Conservation (phyloP, 371 early-diverging fungal species). For the Saksenaea oblongispora region DNA sequence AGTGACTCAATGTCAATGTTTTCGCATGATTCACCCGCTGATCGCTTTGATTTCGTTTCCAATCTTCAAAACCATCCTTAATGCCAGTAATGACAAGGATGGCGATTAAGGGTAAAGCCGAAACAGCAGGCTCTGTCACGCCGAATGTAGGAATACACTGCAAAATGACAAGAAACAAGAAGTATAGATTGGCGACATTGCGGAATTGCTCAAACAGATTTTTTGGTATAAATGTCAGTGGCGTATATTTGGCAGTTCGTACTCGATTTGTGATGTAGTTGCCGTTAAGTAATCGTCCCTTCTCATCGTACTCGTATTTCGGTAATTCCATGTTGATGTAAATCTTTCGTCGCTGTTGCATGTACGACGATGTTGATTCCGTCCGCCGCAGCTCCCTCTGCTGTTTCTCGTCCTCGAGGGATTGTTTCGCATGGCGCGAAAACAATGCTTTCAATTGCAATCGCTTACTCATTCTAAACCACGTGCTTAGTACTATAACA, state of each 20-base stretch:
- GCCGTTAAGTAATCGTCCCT: slow-evolving; percentile 22
- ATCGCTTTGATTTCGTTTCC: slow-evolving; percentile 71
- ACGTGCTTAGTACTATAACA: neutral
- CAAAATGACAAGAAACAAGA: slow-evolving; percentile 79
- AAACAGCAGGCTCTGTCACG: slow-evolving; percentile 78
- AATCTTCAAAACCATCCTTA: slow-evolving; percentile 91
- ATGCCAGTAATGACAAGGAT: slow-evolving; percentile 83
- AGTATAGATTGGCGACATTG: slow-evolving; percentile 90
- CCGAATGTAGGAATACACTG: slow-evolving; percentile 76
- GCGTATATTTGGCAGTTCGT: slow-evolving; percentile 86
- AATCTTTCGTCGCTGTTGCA: slow-evolving; percentile 40
- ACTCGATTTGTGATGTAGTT: slow-evolving; percentile 62
- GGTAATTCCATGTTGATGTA: slow-evolving; percentile 47
- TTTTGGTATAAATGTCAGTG: slow-evolving; percentile 81
- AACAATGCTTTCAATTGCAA: slow-evolving; percentile 18
- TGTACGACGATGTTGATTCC: slow-evolving; percentile 45
- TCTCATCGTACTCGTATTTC: slow-evolving; percentile 30
- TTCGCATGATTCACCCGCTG: slow-evolving; percentile 67
- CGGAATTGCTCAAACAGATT: slow-evolving; percentile 91
- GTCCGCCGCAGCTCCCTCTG: slow-evolving; percentile 25
- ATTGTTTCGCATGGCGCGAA: slow-evolving; percentile 11
- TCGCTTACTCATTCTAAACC: slow-evolving; percentile 8
- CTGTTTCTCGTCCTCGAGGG: slow-evolving; percentile 16
- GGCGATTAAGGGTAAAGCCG: slow-evolving; percentile 79
- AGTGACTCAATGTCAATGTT: slow-evolving; percentile 54